Evolutionary conservation across 202 grass and related monocot species (phyloP).

Genomic region (Brachypodium distachyon): DNA sequence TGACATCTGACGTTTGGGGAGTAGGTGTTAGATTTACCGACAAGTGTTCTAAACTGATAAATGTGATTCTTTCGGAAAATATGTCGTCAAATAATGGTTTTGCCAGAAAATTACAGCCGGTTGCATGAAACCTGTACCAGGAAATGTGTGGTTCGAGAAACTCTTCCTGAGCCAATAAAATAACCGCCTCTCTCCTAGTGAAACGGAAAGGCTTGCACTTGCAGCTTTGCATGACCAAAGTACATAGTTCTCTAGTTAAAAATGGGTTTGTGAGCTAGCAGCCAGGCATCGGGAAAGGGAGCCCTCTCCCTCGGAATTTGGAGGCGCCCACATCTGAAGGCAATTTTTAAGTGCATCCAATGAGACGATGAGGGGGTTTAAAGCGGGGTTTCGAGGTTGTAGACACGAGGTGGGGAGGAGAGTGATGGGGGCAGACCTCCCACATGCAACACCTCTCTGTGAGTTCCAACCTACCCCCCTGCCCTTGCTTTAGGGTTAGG

Average conservation of each 20-base stretch:
- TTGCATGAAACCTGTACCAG: no score
- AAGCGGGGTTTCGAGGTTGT: conserved; percentile 32
- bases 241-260: conserved; percentile 16
- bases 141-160: no score
- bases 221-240: conserved; percentile 20
- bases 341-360: conserved; percentile 39
- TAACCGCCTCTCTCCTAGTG: conserved; percentile 16
- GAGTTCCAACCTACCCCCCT: conserved; percentile 33
- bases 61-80: no score
- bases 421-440: not conserved
- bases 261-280: not conserved
- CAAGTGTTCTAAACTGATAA: no score
- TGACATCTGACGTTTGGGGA: no score
- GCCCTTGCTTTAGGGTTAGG: conserved; percentile 66
- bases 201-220: conserved; percentile 16
- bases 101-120: no score
- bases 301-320: conserved; percentile 52
- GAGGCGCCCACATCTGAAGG: conserved; percentile 43
- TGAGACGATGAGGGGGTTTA: conserved; percentile 24
- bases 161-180: not conserved
- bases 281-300: conserved; percentile 37
- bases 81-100: no score
- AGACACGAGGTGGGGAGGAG: conserved; percentile 23
- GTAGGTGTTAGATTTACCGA: no score
- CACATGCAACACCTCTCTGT: conserved; percentile 44